A percentile compares a stretch with the other conserved stretches of the same genome.
These are phyloP conservation scores for Blastomyces percursus DNA, from an alignment of 2,329 filamentous ascomycete species.

Conservation along the genomic window DNA sequence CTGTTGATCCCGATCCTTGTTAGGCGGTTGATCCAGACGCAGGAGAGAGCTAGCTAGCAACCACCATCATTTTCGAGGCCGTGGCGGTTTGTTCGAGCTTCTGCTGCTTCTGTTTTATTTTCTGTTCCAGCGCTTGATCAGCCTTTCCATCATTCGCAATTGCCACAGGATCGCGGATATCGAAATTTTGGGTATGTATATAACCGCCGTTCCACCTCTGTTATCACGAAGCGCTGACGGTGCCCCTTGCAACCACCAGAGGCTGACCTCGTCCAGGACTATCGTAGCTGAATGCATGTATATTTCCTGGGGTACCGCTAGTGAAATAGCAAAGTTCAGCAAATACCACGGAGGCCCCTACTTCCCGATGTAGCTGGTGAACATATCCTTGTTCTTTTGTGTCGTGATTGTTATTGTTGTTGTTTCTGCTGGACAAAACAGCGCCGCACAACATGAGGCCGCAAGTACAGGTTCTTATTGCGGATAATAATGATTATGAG, in stretches of 20 bases:
- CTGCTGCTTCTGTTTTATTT: background rate
- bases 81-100: background rate
- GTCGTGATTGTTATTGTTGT: background rate
- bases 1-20: too few relatives aligned
- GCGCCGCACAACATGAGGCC: slow-evolving; percentile 8
- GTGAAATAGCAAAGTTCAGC: background rate
- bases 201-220: background rate
- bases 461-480: slow-evolving; percentile 1
- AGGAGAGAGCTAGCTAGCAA: too few relatives aligned
- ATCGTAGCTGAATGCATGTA: background rate
- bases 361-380: slow-evolving; percentile 1
- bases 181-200: background rate
- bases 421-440: background rate
- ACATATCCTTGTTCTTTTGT: background rate
- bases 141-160: background rate
- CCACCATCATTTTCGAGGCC: background rate
- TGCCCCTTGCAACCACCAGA: background rate
- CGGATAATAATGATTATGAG: slow-evolving; percentile 1
- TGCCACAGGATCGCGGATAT: background rate
- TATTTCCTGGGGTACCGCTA: background rate
- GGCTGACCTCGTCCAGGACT: background rate
- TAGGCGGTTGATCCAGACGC: too few relatives aligned
- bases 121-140: background rate
- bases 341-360: background rate
- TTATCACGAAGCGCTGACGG: slow-evolving; percentile 3